Percentiles rank a stretch among this genome's conserved stretches.
phyloP scores from a whole-genome alignment of 768 basidiomycete species.

The Xanthoconium stramineum region DNA sequence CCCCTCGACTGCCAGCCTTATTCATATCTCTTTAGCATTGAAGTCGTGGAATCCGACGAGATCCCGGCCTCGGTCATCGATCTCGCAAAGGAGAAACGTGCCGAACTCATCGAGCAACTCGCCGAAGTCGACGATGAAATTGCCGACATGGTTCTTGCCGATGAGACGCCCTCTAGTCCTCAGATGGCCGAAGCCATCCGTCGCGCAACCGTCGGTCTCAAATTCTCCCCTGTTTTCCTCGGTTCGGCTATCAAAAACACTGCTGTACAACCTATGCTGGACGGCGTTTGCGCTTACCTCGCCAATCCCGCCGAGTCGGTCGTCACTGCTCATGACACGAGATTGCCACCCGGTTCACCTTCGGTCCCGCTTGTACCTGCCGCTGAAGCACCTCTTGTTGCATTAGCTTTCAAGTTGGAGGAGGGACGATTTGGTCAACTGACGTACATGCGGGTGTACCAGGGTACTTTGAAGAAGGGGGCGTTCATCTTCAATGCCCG shows the following conservation, averaged over 20 bases:
- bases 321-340: slow-evolving; percentile 80
- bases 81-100: slow-evolving; percentile 78
- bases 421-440: slow-evolving; percentile 96
- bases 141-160: slow-evolving; percentile 87
- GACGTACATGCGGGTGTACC: slow-evolving; percentile 98
- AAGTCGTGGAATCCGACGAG: slow-evolving; percentile 79
- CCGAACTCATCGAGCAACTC: slow-evolving; percentile 90
- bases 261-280: slow-evolving; percentile 88
- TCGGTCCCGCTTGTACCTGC: slow-evolving; percentile 79
- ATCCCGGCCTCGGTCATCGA: slow-evolving; percentile 76
- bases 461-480: slow-evolving; percentile 87
- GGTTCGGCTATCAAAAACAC: slow-evolving; percentile 98
- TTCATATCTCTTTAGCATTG: slow-evolving; percentile 45
- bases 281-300: slow-evolving; percentile 94
- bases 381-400: slow-evolving; percentile 82
- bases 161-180: slow-evolving; percentile 65
- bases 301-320: slow-evolving; percentile 81
- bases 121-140: slow-evolving; percentile 96
- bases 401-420: slow-evolving; percentile 96
- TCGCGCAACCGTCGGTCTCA: slow-evolving; percentile 81
- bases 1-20: background rate
- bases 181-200: slow-evolving; percentile 85
- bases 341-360: slow-evolving; percentile 59
- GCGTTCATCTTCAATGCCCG: slow-evolving; percentile 86
- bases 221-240: slow-evolving; percentile 95